A percentile compares a stretch with the other conserved stretches of the same genome.
Evolutionary conservation across 2,329 filamentous ascomycete genomes (phyloP).

Genomic region (Fusarium nurragi): DNA sequence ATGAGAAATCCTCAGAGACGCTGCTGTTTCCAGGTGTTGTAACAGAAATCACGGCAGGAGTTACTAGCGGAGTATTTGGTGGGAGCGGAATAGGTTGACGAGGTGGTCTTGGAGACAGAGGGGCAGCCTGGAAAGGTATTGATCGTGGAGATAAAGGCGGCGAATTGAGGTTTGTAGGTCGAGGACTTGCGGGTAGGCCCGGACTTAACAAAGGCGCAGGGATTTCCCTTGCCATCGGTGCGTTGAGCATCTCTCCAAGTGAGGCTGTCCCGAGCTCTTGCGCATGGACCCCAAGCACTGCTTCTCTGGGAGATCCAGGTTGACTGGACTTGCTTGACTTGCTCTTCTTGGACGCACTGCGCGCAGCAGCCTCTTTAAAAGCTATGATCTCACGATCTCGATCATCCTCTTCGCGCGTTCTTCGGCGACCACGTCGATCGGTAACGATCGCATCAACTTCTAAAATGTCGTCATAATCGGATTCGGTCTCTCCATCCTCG

Average conservation of each 20-base stretch:
- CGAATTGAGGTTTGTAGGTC: slow-evolving; percentile 67
- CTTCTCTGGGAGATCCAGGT: slow-evolving; percentile 42
- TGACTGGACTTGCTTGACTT: slow-evolving; percentile 61
- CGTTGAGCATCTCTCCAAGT: slow-evolving; percentile 62
- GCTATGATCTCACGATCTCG: slow-evolving; percentile 76
- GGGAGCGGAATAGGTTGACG: slow-evolving; percentile 78
- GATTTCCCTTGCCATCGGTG: slow-evolving; percentile 47
- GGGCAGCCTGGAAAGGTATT: slow-evolving; percentile 57
- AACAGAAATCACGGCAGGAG: slow-evolving; percentile 49
- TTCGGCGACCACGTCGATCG: slow-evolving; percentile 76
- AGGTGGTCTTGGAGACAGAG: slow-evolving; percentile 76
- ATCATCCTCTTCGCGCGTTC: slow-evolving; percentile 90
- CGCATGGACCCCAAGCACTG: slow-evolving; percentile 46
- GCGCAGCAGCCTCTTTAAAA: slow-evolving; percentile 72
- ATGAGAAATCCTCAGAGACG: slow-evolving; percentile 23
- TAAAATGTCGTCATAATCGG: slow-evolving; percentile 83
- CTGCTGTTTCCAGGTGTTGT: slow-evolving; percentile 51
- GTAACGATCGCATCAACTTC: slow-evolving; percentile 72
- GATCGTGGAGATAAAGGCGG: slow-evolving; percentile 74
- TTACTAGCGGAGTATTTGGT: slow-evolving; percentile 72
- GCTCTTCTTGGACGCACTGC: slow-evolving; percentile 79
- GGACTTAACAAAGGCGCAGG: slow-evolving; percentile 63
- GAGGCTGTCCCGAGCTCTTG: slow-evolving; percentile 58
- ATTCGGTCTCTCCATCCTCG: slow-evolving; percentile 76
- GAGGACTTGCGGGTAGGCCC: slow-evolving; percentile 68